Evolutionary conservation across 208 protist genomes (phyloP), one percentile per base, ranked within the genome.

Genomic region (Trypanosomatidae sp.): DNA sequence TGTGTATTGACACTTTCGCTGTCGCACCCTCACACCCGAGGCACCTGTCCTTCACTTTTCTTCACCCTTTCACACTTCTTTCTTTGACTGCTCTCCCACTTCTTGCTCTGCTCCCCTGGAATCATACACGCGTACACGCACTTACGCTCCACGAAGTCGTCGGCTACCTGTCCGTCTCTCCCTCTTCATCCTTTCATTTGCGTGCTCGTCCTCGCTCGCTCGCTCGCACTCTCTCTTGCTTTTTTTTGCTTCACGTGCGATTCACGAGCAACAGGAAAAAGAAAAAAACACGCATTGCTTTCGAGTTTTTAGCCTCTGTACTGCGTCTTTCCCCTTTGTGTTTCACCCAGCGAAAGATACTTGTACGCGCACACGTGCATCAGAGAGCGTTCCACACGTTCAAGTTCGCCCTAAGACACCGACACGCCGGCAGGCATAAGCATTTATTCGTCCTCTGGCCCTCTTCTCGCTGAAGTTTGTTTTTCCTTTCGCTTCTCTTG

Each of bases 181-280:
- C 50, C 22, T 55, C 22, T 28, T 55, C 22, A 4, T 55, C 19
- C 9, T 55, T 22, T 25, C n/a, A 25, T 12, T 55, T 12, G 50
- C 50, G 50, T 55, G 50, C 9, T 53, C 49, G 19, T 25, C n/a
- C 22, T 25, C 19, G 49, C 49, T 25, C n/a, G 49, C 49, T 53
- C 19, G 49, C 49, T 39, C 36, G 22, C 50, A 25, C 17, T 25
- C 47, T 22, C 47, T 50, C 19, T 22, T 50, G 47, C 47, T 50
- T 50, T 6, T 50, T 50, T 50, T 6, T 6, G 3, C 5, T 19
- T 49, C 5, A 2, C 17, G 19, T 55, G 30, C 50, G 59, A 36
- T 22, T 52, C 17, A 49, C 50, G 56, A 66, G 41, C 6, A 41
- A 55, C 52, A 65, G 7, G 44, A 72, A 25, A 17, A 65, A 65